Base-by-base conservation (phyloP, 352 stramenopile genomes). In the Phytophthora citricola region DNA sequence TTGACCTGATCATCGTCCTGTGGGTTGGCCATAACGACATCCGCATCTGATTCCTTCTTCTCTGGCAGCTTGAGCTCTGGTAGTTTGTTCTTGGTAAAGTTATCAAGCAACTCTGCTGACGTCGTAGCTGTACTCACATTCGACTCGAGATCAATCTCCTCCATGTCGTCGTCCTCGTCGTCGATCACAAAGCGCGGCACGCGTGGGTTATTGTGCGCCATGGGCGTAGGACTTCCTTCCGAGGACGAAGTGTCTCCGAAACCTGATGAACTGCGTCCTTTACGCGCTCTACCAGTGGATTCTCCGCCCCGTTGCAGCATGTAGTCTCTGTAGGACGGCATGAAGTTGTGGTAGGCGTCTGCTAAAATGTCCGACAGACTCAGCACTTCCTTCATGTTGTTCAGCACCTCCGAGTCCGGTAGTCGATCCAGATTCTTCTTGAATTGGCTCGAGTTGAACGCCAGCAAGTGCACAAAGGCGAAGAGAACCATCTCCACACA, bases 401-500 rank as follows among this genome's bases (percentile, higher is more conserved):
- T 93, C 41, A 96, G 80, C 69, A 94, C 85, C 17, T 93, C 81
- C 31, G 85, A 92, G 56, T 95, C 85, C 2, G 83, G 81, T 8
- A 93, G 53, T 0, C 74, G 74, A 53, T 90, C 82, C 43, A 91
- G 64, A 45, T 91, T 92, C 53, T 85, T 89, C 63, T 90, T 90
- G 48, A 96, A 96, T 49, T 96, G 84, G 58, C 57, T 87, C 41
- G 84, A 78, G 63, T 90, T 89, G 66, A 97, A 97, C 14, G 87
- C 90, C 12, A 91, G 14, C 26, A 87, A 74, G 63, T 95, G 87
- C 29, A 95, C 57, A 9, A 93, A 44, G 5, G 87, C 80, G 53
- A 97, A 96, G 3, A 86, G 69, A 17, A 97, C 88, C 88, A 97
- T 96, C 70, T 97, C 91, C 34, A 95, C 55, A 52, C 88, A 97